Base-by-base conservation (phyloP, 306 rosid species). In the Medicago lupulina region DNA sequence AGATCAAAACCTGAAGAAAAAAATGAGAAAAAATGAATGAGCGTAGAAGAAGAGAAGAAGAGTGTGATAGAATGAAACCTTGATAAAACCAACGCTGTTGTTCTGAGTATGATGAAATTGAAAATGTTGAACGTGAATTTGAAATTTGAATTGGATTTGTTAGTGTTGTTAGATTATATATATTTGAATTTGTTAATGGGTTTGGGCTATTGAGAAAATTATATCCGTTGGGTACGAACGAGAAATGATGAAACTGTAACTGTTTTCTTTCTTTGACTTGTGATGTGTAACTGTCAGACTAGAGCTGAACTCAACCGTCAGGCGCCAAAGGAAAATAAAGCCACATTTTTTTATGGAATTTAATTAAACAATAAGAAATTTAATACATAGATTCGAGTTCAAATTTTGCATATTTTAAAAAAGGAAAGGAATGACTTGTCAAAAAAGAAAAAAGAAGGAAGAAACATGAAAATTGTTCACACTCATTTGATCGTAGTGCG, bases 181-280 rank as follows among this genome's bases (percentile, higher is more conserved):
- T 31, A 16, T 81, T 78, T 54, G 39, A 81, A 78, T 28, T 47
- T 18, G 7, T 23, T 80, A 62, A 28, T 18, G 36, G 4, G 21
- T 6, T 0, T 8, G 15, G 62, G 11, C 11, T 80, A 71, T 3
- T 19, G 73, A 53, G 39, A 79, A 19, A 70, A 23, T 34, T 34
- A 34, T 70, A 64, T 69, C 79, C 85, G 81, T 85, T 85, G 59
- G 60, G 39, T 74, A n/a, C 4, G 25, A 43, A 31, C 2, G 34
- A 43, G 54, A 50, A 77, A 16, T 6, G 51, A 38, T 47, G 53
- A 47, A 36, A 51, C 46, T 28, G 57, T 67, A 64, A 39, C 54
- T 34, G 59, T 51, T 34, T 34, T 34, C 0, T 34, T 34, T 34
- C 38, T 34, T 34, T 34, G 38, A 34, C 38, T 34, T 34, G 38